Evolutionary conservation across 2,329 filamentous ascomycete genomes (phyloP).

Genomic region (Pseudogymnoascus destructans): DNA sequence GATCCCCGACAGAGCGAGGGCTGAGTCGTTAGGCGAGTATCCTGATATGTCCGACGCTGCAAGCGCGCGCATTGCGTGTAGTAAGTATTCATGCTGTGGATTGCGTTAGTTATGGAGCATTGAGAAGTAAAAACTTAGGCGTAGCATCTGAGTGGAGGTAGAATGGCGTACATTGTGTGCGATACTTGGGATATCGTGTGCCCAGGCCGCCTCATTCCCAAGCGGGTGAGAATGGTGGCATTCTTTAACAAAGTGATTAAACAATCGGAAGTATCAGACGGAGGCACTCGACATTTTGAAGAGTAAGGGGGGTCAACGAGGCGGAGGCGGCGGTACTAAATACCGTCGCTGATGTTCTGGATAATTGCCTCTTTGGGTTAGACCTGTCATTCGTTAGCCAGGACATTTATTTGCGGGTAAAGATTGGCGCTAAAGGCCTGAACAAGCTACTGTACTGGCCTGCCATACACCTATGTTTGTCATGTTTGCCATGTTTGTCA

Average conservation of each 20-base stretch:
- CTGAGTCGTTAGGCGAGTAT: background rate
- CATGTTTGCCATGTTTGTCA: background rate
- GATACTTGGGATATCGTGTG: conserved; percentile 52
- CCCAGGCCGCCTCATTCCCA: conserved; percentile 54
- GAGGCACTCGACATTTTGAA: background rate
- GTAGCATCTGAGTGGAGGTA: background rate
- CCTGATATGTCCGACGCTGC: conserved; percentile 42
- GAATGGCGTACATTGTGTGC: conserved; percentile 43
- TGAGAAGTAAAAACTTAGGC: background rate
- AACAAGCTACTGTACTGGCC: background rate
- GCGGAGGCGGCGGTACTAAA: background rate
- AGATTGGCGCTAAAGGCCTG: background rate
- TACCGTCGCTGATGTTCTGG: background rate
- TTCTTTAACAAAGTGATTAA: conserved; percentile 50
- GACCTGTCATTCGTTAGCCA: background rate
- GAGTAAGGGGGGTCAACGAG: background rate
- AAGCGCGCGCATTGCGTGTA: conserved; percentile 57
- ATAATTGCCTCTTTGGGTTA: background rate
- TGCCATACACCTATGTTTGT: background rate
- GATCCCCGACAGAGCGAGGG: conserved; percentile 27
- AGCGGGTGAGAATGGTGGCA: conserved; percentile 53
- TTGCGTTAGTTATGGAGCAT: background rate
- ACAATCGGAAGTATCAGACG: conserved; percentile 46
- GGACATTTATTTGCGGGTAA: background rate
- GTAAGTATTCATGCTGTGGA: conserved; percentile 47